Evolutionary conservation across 176 grass and related monocot genomes (phyloP).

Genomic region (Calamus simplicifolius): DNA sequence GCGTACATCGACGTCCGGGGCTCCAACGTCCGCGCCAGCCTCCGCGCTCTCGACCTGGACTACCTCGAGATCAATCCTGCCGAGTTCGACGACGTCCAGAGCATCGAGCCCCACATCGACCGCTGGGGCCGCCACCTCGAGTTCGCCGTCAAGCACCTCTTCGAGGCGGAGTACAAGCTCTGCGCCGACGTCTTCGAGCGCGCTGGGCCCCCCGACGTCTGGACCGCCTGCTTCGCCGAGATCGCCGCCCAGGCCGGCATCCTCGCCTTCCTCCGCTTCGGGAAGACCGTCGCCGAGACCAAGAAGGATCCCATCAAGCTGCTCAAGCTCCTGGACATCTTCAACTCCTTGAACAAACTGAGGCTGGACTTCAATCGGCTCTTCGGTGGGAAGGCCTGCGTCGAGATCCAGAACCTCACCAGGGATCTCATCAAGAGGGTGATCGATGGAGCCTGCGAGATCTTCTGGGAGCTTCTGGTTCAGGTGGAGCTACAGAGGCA

Average conservation of each 20-base stretch:
- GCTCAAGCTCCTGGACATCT: slow-evolving; percentile 49
- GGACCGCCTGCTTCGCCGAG: slow-evolving; percentile 13
- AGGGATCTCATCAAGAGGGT: slow-evolving; percentile 70
- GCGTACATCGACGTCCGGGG: slow-evolving; percentile 14
- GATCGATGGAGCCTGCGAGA: slow-evolving; percentile 60
- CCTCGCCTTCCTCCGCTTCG: slow-evolving; percentile 21
- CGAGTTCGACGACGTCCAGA: slow-evolving; percentile 16
- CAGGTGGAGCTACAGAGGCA: slow-evolving; percentile 75
- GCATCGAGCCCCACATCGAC: slow-evolving; percentile 5
- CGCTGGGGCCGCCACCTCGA: slow-evolving; percentile 22
- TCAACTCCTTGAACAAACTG: slow-evolving; percentile 62
- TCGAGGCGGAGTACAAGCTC: slow-evolving; percentile 19
- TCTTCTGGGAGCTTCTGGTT: slow-evolving; percentile 63
- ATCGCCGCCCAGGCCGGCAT: slow-evolving; percentile 17
- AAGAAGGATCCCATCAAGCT: slow-evolving; percentile 23
- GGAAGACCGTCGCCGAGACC: slow-evolving; percentile 10
- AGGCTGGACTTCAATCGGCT: slow-evolving; percentile 65
- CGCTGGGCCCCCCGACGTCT: not conserved
- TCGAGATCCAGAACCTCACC: slow-evolving; percentile 57
- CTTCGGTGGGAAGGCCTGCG: slow-evolving; percentile 61
- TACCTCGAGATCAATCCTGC: slow-evolving; percentile 9
- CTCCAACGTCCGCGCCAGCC: slow-evolving; percentile 22
- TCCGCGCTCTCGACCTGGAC: slow-evolving; percentile 5
- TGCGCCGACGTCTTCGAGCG: slow-evolving; percentile 19
- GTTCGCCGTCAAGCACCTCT: slow-evolving; percentile 25